phyloP scores from a whole-genome alignment of 2,329 filamentous ascomycete species.

The Talaromyces sp. region DNA sequence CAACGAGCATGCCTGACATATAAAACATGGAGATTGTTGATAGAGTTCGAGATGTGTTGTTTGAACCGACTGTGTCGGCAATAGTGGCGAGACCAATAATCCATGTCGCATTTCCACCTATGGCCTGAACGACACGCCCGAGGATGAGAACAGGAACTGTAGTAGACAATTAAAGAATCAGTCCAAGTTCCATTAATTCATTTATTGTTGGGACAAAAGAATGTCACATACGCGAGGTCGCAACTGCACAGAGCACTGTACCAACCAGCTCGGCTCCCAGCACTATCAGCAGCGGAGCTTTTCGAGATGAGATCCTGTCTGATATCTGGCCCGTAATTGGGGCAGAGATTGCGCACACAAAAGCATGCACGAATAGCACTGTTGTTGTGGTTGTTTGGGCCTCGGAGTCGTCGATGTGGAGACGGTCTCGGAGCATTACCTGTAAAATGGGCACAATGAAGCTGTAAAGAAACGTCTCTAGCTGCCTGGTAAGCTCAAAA shows the following conservation, averaged over 20 bases:
- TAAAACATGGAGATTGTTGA: constrained; percentile 21
- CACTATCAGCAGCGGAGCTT: constrained; percentile 19
- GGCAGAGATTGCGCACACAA: constrained; percentile 17
- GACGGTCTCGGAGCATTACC: constrained; percentile 21
- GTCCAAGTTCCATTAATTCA: not conserved
- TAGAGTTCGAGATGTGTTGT: constrained; percentile 22
- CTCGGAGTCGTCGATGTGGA: constrained; percentile 17
- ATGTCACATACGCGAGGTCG: constrained; percentile 17
- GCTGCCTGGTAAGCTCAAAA: not conserved
- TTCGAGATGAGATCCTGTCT: constrained; percentile 17
- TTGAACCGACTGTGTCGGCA: constrained; percentile 20
- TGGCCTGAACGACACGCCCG: constrained; percentile 25
- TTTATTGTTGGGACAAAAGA: not conserved
- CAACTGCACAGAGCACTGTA: constrained; percentile 21
- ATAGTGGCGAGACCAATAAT: constrained; percentile 26
- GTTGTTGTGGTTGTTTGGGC: constrained; percentile 21
- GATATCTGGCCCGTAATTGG: constrained; percentile 21
- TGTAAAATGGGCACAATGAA: constrained; percentile 28
- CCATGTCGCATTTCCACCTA: constrained; percentile 26
- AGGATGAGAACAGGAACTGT: constrained; percentile 19
- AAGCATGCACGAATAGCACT: constrained; percentile 20
- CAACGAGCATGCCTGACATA: constrained; percentile 20
- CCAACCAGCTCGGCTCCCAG: constrained; percentile 21
- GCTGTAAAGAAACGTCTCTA: constrained; percentile 24
- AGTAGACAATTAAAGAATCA: not conserved